Evolutionary conservation across 2,329 filamentous ascomycete species (phyloP).

Genomic region (Fusarium caatingaense): DNA sequence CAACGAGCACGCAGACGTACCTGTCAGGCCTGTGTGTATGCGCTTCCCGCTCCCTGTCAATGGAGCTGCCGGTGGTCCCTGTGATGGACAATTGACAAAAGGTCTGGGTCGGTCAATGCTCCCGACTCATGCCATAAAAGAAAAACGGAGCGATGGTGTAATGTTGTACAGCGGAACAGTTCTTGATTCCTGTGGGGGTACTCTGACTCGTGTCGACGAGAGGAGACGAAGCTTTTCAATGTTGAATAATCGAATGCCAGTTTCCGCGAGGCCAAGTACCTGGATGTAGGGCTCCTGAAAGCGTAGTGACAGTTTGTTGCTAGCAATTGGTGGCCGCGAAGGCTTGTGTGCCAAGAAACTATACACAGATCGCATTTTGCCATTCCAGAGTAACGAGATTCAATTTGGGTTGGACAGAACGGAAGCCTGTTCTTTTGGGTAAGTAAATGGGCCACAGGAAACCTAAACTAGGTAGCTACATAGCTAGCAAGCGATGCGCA

Average conservation of each 20-base stretch:
- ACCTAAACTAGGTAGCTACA: not conserved
- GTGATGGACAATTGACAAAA: conserved; percentile 14
- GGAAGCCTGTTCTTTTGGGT: not conserved
- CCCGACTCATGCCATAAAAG: conserved; percentile 6
- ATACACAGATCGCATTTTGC: not conserved
- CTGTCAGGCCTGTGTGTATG: conserved; percentile 42
- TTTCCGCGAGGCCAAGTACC: not conserved
- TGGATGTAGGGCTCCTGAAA: not conserved
- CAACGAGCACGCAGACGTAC: conserved; percentile 35
- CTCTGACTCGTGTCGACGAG: not conserved
- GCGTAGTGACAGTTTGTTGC: not conserved
- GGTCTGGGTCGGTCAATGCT: conserved; percentile 14
- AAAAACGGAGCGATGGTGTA: conserved; percentile 14
- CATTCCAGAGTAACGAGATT: not conserved
- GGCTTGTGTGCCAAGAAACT: conserved; percentile 3
- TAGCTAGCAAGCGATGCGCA: conserved; percentile 16
- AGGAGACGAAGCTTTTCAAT: not conserved
- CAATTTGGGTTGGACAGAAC: not conserved
- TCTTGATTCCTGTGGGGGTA: not conserved
- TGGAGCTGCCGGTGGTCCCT: conserved; percentile 29
- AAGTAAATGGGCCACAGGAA: not conserved
- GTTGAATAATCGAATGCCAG: not conserved
- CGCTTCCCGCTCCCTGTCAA: conserved; percentile 47
- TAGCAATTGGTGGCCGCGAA: not conserved
- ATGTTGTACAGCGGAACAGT: conserved; percentile 10